Base-by-base conservation (phyloP, 441 rosid genomes). In the Croton setiger region DNA sequence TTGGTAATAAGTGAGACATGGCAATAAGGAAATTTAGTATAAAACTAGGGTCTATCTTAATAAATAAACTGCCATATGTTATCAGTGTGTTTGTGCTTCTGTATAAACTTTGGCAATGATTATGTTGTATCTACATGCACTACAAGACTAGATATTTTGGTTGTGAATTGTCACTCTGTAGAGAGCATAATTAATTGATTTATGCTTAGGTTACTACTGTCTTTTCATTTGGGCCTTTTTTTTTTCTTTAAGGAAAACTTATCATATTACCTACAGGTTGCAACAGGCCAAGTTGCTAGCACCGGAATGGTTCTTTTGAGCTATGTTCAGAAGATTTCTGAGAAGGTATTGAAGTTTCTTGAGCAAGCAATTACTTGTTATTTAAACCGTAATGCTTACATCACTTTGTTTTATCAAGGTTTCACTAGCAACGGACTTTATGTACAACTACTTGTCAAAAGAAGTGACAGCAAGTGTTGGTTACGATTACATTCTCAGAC, bases 241-340 rank as follows among this genome's bases (percentile, higher is more conserved):
- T 49, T 7, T 48, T 37, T 27, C 47, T 44, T 43, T 64, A 57
- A 54, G 58, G 39, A 52, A n/a, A 41, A 57, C 23, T 35, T 12
- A 27, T 53, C 71, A 62, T 60, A 49, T 10, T 68, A 14, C 67
- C 58, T 69, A 60, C 81, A 94, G 99, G 90, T 94, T 65, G 92
- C 92, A 35, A 83, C 97, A 27, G 97, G 86, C 56, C 98, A 94
- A 85, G 88, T 86, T 82, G 98, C 99, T 64, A 90, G 94, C 84
- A 94, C 99, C 21, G 99, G 99, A 66, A 82, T 83, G 86, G 72
- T 88, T 51, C 82, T 87, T 71, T 67, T 94, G 84, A 90, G 97
- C 82, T 94, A 94, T 70, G 98, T 92, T 77, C 99, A 92, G 85
- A 94, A 94, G 83, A 79, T 92, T 54, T 94, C 99, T 37, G 96